Conservation (phyloP, 2,329 filamentous ascomycete species). For the Calonectria crousiana region DNA sequence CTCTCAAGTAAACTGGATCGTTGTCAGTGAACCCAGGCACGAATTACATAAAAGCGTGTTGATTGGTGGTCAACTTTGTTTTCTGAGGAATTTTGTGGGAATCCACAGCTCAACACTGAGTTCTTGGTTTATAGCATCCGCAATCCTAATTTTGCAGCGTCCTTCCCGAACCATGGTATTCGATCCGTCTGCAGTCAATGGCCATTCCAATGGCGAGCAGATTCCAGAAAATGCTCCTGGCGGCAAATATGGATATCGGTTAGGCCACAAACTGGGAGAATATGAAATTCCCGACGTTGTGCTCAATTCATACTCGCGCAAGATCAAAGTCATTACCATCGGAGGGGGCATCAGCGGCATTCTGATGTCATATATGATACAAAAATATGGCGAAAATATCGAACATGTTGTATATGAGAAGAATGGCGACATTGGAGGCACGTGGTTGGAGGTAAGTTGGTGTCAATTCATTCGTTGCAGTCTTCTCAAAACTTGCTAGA, state of each 20-base stretch:
- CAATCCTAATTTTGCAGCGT: background rate
- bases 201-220: background rate
- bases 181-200: background rate
- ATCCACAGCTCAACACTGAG: background rate
- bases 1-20: background rate
- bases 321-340: conserved; percentile 18
- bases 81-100: background rate
- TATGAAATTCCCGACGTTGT: conserved; percentile 17
- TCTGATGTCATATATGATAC: conserved; percentile 2
- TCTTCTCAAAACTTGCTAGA: background rate
- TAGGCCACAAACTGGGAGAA: background rate
- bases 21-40: background rate
- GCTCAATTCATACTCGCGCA: background rate
- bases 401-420: conserved; percentile 17
- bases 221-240: conserved; percentile 1
- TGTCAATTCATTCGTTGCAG: background rate
- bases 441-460: conserved; percentile 8
- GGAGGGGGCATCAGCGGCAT: conserved; percentile 14
- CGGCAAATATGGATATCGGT: conserved; percentile 2
- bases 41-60: background rate
- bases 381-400: conserved; percentile 11
- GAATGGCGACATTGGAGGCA: conserved; percentile 19
- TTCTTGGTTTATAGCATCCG: background rate
- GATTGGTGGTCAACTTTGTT: background rate
- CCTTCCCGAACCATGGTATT: background rate